Conservation (phyloP, 805 yeast genomes). For the Cyberlindnera euphorbiiphila region DNA sequence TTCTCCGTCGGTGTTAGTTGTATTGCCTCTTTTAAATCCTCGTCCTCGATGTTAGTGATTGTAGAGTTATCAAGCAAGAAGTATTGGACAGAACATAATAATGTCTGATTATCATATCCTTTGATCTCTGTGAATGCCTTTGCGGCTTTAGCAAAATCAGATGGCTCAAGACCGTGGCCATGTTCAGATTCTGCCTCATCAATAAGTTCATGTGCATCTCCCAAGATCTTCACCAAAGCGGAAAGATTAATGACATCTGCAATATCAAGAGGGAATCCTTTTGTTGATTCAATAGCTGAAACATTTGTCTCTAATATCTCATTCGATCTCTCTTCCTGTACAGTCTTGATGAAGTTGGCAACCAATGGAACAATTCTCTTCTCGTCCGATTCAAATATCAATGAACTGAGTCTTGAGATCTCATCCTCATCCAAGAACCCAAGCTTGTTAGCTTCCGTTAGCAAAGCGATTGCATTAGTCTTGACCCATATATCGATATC, state of each 20-base stretch:
- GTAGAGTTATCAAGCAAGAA: constrained; percentile 43
- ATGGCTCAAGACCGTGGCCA: constrained; percentile 1
- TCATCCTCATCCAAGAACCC: constrained; percentile 67
- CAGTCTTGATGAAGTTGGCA: constrained; percentile 48
- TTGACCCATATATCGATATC: constrained; percentile 58
- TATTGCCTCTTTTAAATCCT: constrained; percentile 31
- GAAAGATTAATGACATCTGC: constrained; percentile 29
- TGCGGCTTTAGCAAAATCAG: constrained; percentile 25
- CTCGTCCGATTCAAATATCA: constrained; percentile 35
- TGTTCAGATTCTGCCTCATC: neutral
- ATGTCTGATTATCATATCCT: constrained; percentile 6
- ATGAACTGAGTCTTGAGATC: constrained; percentile 38
- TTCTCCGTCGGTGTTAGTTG: constrained; percentile 28
- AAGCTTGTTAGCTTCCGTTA: constrained; percentile 50
- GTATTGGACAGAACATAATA: constrained; percentile 38
- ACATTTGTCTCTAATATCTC: constrained; percentile 36
- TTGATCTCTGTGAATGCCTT: constrained; percentile 30
- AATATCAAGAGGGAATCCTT: constrained; percentile 28
- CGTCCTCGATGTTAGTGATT: constrained; percentile 26
- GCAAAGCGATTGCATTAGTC: constrained; percentile 44
- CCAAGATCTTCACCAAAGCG: constrained; percentile 27
- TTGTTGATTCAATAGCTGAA: constrained; percentile 28
- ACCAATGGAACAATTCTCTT: constrained; percentile 40
- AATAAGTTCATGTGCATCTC: constrained; percentile 22
- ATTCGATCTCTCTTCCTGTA: constrained; percentile 37